phyloP scores from a whole-genome alignment of 1,139 yeast genomes.

The Pichia sp. region DNA sequence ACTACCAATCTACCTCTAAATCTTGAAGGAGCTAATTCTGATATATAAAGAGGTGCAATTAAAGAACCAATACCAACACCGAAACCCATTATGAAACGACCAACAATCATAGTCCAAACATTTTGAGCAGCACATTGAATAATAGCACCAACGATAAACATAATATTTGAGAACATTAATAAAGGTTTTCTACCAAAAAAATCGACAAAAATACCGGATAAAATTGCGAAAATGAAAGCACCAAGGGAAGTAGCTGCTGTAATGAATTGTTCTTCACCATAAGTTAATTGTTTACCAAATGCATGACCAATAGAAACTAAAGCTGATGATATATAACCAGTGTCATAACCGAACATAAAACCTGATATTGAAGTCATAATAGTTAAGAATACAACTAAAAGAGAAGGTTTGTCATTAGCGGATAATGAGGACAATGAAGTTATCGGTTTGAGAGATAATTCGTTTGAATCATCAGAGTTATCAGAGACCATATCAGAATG shows the following conservation, averaged over 20 bases:
- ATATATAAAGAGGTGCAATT: constrained; percentile 82
- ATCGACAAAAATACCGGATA: constrained; percentile 80
- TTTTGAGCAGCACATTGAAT: constrained; percentile 74
- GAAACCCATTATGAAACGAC: constrained; percentile 88
- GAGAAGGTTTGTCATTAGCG: constrained; percentile 50
- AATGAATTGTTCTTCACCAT: constrained; percentile 79
- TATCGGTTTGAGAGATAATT: constrained; percentile 5
- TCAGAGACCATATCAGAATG: constrained; percentile 4
- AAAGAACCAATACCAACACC: constrained; percentile 95
- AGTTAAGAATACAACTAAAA: constrained; percentile 62
- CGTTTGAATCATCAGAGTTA: constrained; percentile 1
- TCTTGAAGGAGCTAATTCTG: constrained; percentile 87
- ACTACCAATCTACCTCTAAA: constrained; percentile 82
- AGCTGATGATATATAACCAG: constrained; percentile 92
- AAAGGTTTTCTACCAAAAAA: constrained; percentile 75
- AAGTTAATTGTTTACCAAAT: constrained; percentile 49
- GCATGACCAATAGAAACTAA: constrained; percentile 78
- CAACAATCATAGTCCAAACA: constrained; percentile 88
- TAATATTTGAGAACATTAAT: constrained; percentile 68
- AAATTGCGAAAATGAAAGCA: constrained; percentile 70
- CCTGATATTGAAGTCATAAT: constrained; percentile 86
- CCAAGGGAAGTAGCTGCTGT: constrained; percentile 96
- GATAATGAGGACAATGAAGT: constrained; percentile 27
- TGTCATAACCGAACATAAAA: constrained; percentile 93
- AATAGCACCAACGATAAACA: constrained; percentile 77